Base-by-base conservation (phyloP, 163 green algal species). In the Prototheca cutis region DNA sequence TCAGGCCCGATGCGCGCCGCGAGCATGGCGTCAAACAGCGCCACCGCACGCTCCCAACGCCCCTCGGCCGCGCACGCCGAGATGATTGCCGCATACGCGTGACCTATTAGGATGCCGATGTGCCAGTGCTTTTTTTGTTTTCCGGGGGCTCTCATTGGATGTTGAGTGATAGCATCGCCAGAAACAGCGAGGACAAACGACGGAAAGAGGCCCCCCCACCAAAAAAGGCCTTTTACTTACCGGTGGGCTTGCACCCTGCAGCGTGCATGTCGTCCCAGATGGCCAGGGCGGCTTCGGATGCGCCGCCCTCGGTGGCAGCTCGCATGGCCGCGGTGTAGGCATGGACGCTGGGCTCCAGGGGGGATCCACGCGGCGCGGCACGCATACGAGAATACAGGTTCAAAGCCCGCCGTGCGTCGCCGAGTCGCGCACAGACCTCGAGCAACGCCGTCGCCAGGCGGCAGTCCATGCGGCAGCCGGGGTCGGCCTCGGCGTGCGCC, bases 311-410 rank as follows among this genome's bases (percentile, higher is more conserved):
- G 0, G 82, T 78, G 3, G 81, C 84, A 3, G 87, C 87, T 1
- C 84, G 73, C 84, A 95, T 94, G n/a, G 87, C 84, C 4, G 84
- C 84, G 3, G 86, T 93, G 76, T 87, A 93, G 23, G 81, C 80
- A 54, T 95, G 84, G 40, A 93, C 84, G 3, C 75, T 84, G 34
- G 84, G 87, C 8, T 74, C 74, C 70, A 92, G 74, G 40, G 63
- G 66, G 55, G 55, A 78, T 59, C 66, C 72, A 3, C 65, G 31
- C 3, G 76, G 68, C 19, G 82, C 78, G 4, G 48, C 58, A 31
- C 34, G 57, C 65, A 75, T 64, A 31, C 55, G 47, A 3, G 68
- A 51, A 32, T 92, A 93, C 62, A 83, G 84, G 2, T 59, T 48
- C 52, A 92, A 70, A 1, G 87, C 86, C 21, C 77, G 63, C 18